Base-by-base conservation (phyloP, 768 basidiomycete species). In the Russula brevipes region DNA sequence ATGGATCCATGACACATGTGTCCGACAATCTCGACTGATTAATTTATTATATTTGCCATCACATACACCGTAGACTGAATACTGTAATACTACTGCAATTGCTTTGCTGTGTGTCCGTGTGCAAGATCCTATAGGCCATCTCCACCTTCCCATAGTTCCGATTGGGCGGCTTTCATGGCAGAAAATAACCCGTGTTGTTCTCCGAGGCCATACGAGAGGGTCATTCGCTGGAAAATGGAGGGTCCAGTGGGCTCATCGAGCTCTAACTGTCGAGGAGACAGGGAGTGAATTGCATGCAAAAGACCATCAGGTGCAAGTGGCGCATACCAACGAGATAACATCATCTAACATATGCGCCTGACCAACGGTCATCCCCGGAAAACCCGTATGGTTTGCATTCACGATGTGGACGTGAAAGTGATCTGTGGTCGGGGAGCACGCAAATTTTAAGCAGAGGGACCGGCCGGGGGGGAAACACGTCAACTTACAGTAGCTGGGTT, bases 391-490 rank as follows among this genome's bases (percentile, higher is more conserved):
- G 63, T 86, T 85, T 0, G 82, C 83, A 68, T 94, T 89, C 33
- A 93, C 91, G 56, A 96, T 87, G 68, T 98, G 94, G 3, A 97
- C 89, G 65, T 98, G 94, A 71, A 97, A 93, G 69, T 94, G 94
- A 71, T 97, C 94, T 96, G 65, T 5, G 19, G 2, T 16, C n/a
- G 56, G 54, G 46, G 44, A n/a, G 55, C 4, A 31, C 14, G 33
- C 16, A 19, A 60, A 7, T 67, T 24, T 35, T 31, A 54, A 54
- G 44, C 47, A 50, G 19, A 49, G 49, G 31, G 14, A 16, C 12
- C 41, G 14, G 24, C 24, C 41, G 41, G 44, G 54, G n/a, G 46
- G 30, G 50, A 36, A 30, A 6, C 16, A 33, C 10, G 39, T 4
- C 24, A 36, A 79, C 90, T 66, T 61, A 95, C 95, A 98, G 71